Percentiles rank a stretch among this genome's conserved stretches.
Evolutionary conservation across 2,329 filamentous ascomycete genomes (phyloP).

Genomic region (Cordyceps javanica): DNA sequence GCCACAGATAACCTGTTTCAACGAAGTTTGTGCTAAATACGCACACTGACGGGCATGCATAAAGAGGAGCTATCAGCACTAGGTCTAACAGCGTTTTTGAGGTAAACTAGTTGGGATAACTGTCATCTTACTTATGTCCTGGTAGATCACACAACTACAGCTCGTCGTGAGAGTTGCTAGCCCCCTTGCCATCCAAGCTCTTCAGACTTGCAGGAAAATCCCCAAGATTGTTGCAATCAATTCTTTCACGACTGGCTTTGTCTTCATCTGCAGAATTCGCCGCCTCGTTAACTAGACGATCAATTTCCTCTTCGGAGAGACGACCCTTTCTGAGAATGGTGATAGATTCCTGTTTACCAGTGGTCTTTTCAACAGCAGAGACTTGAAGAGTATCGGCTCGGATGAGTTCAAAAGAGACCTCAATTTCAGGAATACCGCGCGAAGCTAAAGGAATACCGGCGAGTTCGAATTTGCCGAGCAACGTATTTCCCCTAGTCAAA

Average conservation of each 20-base stretch:
- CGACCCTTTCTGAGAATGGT: slow-evolving; percentile 99
- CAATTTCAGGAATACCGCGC: slow-evolving; percentile 94
- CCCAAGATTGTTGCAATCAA: slow-evolving; percentile 94
- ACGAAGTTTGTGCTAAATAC: too few species aligned
- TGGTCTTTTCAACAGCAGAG: slow-evolving; percentile 93
- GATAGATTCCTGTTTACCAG: slow-evolving; percentile 93
- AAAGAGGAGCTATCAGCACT: too few species aligned
- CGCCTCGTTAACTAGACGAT: slow-evolving; percentile 97
- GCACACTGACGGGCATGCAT: too few species aligned
- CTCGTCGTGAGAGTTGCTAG: slow-evolving; percentile 73
- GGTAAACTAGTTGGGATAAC: too few species aligned
- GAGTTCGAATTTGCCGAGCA: slow-evolving; percentile 96
- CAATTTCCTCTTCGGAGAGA: slow-evolving; percentile 92
- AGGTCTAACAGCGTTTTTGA: too few species aligned
- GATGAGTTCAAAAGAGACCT: slow-evolving; percentile 95
- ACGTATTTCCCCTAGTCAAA: slow-evolving; percentile 95
- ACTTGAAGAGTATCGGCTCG: slow-evolving; percentile 98
- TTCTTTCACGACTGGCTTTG: slow-evolving; percentile 94
- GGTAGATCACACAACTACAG: slow-evolving; percentile 52
- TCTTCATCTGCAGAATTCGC: slow-evolving; percentile 99
- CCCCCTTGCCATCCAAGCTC: slow-evolving; percentile 83
- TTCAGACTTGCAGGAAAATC: slow-evolving; percentile 99
- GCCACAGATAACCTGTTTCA: too few species aligned
- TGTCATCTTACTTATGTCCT: slow-evolving; percentile 1
- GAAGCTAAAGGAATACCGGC: slow-evolving; percentile 92